Base-by-base conservation (phyloP, 1,284 basidiomycete species). In the Agroathelia rolfsii region DNA sequence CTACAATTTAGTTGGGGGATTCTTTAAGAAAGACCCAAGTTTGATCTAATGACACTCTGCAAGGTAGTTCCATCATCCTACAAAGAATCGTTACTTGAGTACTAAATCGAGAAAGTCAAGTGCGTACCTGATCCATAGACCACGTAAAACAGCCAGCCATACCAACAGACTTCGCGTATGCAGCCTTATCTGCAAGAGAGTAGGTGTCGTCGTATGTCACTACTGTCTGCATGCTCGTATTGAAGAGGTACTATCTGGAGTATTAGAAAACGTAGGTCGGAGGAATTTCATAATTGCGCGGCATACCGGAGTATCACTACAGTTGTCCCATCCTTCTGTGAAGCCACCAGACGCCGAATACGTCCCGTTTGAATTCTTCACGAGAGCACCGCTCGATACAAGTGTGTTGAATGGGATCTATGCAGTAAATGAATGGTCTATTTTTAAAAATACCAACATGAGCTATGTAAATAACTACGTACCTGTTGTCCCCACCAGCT, bases 121-220 rank as follows among this genome's bases (percentile, higher is more conserved):
- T 18, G 35, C 51, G 15, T 42, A 66, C 68, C 60, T 71, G 66
- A 54, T 73, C 69, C 19, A 71, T 49, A 2, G 68, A 69, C 69
- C 69, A 72, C 33, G 67, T 71, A 42, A 71, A 71, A 47, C 66
- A 69, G 4, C 80, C 80, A 5, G 58, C 67, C 56, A 85, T 68
- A 3, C 73, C 73, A 16, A 65, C 61, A 41, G 69, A 58, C 40
- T 59, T 64, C 1, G 76, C 79, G 46, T 76, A 80, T 34, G 64
- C 57, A 7, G 71, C 74, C 53, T 85, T 85, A 54, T 74, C 63
- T 5, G 61, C 70, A 41, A 84, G 63, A 11, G 73, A 77, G 43
- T 62, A 61, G 3, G 78, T 71, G 48, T 86, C 79, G 47, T 82
- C 79, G 49, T 78, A 82, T 0, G 76, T 78, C 39, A 85, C 65